phyloP scores from a whole-genome alignment of 257 asterid genomes.

The Mentha longifolia region DNA sequence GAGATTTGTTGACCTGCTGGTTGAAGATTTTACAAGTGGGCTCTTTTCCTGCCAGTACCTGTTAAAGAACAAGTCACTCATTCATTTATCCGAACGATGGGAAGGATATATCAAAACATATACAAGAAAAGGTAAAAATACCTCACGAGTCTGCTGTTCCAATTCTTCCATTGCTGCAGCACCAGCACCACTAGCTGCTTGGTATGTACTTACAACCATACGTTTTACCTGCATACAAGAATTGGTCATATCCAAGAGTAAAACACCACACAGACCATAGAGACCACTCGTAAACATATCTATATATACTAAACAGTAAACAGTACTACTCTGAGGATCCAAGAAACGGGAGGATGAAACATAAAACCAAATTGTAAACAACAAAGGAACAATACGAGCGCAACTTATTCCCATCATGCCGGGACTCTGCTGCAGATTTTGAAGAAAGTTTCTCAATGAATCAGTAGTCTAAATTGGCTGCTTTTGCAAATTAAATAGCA shows the following conservation, averaged over 20 bases:
- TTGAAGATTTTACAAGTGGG: slow-evolving; percentile 88
- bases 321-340: background rate
- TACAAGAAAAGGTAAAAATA: slow-evolving; percentile 25
- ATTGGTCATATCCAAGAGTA: background rate
- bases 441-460: background rate
- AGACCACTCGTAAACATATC: background rate
- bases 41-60: slow-evolving; percentile 83
- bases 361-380: background rate
- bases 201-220: slow-evolving; percentile 71
- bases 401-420: slow-evolving; percentile 3
- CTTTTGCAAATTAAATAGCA: slow-evolving; percentile 14
- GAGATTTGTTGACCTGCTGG: slow-evolving; percentile 59
- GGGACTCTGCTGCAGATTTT: slow-evolving; percentile 2
- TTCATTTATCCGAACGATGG: background rate
- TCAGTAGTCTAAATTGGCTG: background rate
- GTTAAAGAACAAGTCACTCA: slow-evolving; percentile 15
- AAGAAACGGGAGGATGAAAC: background rate
- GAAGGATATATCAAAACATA: slow-evolving; percentile 10
- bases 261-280: background rate
- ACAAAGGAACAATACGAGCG: background rate
- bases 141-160: slow-evolving; percentile 93
- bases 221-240: slow-evolving; percentile 47
- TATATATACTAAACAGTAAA: background rate
- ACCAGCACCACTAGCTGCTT: slow-evolving; percentile 86
- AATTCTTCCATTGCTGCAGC: slow-evolving; percentile 99